These are phyloP conservation scores for Coemansia interrupta DNA, from an alignment of 192 early-diverging fungal genomes.

Conservation along the genomic window DNA sequence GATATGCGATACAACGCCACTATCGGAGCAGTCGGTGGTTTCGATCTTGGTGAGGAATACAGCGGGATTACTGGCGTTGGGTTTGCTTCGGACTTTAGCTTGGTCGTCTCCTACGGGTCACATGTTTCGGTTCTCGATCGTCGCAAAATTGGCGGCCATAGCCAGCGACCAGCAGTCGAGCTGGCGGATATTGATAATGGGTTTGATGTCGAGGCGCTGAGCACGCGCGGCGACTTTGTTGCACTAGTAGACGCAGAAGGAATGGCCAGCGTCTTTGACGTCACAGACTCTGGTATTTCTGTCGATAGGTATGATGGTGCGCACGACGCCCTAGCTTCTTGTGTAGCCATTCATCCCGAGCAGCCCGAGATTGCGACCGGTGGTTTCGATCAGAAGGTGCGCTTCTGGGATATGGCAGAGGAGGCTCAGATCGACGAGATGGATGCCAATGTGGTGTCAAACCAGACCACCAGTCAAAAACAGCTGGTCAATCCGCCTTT, in stretches of 20 bases:
- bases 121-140: slow-evolving; percentile 28
- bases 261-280: slow-evolving; percentile 17
- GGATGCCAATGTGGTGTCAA: background rate
- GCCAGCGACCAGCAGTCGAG: background rate
- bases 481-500: slow-evolving; percentile 46
- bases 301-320: slow-evolving; percentile 5
- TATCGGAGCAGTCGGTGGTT: slow-evolving; percentile 16
- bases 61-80: slow-evolving; percentile 14
- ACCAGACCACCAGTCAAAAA: background rate
- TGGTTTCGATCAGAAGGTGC: slow-evolving; percentile 34
- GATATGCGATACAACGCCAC: slow-evolving; percentile 20
- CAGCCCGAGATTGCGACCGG: slow-evolving; percentile 27
- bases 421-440: slow-evolving; percentile 6
- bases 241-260: slow-evolving; percentile 48
- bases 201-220: slow-evolving; percentile 30
- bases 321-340: slow-evolving; percentile 35
- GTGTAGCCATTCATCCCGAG: slow-evolving; percentile 37
- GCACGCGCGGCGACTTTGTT: slow-evolving; percentile 46
- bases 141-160: slow-evolving; percentile 6
- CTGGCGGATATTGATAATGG: background rate
- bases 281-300: slow-evolving; percentile 16
- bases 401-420: slow-evolving; percentile 41
- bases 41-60: slow-evolving; percentile 7
- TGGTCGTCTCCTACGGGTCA: slow-evolving; percentile 21
- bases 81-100: slow-evolving; percentile 17